A percentile compares a stretch with the other conserved stretches of the same genome.
Conservation (phyloP, 2,329 filamentous ascomycete species). For the Ophiostoma novo-ulmi region DNA sequence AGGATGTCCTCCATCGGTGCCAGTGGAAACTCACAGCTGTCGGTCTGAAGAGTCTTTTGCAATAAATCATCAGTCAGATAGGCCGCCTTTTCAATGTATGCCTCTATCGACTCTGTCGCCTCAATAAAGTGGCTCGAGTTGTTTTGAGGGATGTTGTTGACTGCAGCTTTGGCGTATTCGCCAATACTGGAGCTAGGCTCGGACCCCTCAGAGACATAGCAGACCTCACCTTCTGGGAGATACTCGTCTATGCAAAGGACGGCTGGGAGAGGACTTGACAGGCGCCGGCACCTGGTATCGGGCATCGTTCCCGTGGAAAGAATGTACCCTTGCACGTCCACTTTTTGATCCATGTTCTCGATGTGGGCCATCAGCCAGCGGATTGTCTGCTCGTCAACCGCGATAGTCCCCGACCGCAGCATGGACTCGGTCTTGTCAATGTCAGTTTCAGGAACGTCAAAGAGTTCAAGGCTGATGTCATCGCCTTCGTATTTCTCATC, state of each 20-base stretch:
- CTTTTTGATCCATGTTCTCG: not conserved
- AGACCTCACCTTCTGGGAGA: slow-evolving; percentile 21
- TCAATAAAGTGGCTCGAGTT: no score
- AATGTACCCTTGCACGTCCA: not conserved
- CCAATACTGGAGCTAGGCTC: slow-evolving; percentile 24
- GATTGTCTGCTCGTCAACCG: slow-evolving; percentile 19
- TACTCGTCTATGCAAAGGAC: slow-evolving; percentile 5
- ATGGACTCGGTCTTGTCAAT: not conserved
- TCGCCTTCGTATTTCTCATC: not conserved
- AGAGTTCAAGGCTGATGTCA: not conserved
- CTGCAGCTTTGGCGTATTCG: slow-evolving; percentile 21
- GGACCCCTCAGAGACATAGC: slow-evolving; percentile 24
- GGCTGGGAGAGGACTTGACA: slow-evolving; percentile 23
- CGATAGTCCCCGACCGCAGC: slow-evolving; percentile 17
- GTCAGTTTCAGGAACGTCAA: not conserved
- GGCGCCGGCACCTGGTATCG: not conserved
- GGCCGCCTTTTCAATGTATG: not conserved
- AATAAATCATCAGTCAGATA: no score
- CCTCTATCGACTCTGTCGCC: not conserved
- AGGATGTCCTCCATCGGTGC: not conserved
- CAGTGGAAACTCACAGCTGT: not conserved
- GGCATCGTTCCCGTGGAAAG: no score
- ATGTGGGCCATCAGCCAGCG: slow-evolving; percentile 3
- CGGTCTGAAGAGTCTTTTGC: no score
- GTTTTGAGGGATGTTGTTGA: slow-evolving; percentile 9